Evolutionary conservation across 2,329 filamentous ascomycete genomes (phyloP).

Genomic region (Cytospora paraplurivora): DNA sequence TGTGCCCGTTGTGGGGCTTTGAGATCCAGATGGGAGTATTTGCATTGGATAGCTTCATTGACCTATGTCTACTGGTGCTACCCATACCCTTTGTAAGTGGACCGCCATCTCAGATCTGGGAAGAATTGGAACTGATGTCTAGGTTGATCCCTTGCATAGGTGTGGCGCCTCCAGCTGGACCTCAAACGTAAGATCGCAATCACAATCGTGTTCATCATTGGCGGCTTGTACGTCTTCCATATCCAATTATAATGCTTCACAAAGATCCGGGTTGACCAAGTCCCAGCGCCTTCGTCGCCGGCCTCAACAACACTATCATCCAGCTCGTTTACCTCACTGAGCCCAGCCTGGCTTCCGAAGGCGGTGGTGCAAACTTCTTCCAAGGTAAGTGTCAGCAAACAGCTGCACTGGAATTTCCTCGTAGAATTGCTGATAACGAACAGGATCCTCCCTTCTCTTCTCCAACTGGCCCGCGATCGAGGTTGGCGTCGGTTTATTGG

Average conservation of each 20-base stretch:
- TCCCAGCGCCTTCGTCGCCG: conserved; percentile 26
- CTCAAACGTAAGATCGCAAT: conserved; percentile 27
- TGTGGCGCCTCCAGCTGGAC: conserved; percentile 27
- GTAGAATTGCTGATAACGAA: background rate
- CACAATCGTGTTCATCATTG: conserved; percentile 24
- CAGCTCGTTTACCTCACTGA: conserved; percentile 26
- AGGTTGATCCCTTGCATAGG: conserved; percentile 8
- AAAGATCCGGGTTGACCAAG: background rate
- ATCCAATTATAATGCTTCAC: background rate
- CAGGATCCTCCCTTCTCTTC: conserved; percentile 27
- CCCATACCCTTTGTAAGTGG: conserved; percentile 25
- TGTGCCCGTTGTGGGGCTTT: conserved; percentile 26
- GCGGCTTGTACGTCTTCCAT: conserved; percentile 24
- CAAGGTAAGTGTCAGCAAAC: conserved; percentile 17
- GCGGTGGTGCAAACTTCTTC: conserved; percentile 25
- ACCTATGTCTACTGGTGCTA: conserved; percentile 21
- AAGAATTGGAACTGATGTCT: background rate
- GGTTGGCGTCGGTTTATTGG: conserved; percentile 28
- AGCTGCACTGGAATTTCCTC: background rate
- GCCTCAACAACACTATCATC: conserved; percentile 27
- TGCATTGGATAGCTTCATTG: conserved; percentile 27
- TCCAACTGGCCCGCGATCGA: conserved; percentile 29
- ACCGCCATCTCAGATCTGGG: background rate
- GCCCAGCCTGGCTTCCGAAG: conserved; percentile 18
- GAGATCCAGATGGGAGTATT: conserved; percentile 29